Base-by-base conservation (phyloP, 2,329 filamentous ascomycete genomes). In the Magnaporthales sp. region DNA sequence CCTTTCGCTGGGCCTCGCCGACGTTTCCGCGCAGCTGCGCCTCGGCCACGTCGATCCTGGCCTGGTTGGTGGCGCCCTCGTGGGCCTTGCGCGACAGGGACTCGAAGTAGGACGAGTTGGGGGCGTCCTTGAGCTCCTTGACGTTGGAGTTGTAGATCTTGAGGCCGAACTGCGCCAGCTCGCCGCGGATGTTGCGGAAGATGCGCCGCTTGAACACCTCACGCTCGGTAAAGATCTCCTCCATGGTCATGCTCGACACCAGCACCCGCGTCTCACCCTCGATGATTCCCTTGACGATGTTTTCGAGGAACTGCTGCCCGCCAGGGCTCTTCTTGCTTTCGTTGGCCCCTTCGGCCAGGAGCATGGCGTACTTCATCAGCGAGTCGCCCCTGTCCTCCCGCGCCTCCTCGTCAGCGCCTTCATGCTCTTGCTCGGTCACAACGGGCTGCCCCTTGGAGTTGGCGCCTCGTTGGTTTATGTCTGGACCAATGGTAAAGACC, bases 231-330 rank as follows among this genome's bases (percentile, higher is more conserved):
- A 76, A 77, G 68, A 96, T 91, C 77, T 95, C 91, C 75, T 94
- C 91, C 90, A 95, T 94, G n/a, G 91, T 93, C 91, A 96, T 94
- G 71, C 87, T 89, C 0, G 89, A 91, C 58, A 96, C 91, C 66
- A 96, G 87, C 6, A 92, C 90, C 67, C 92, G 86, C 0, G 91
- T 93, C 77, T 96, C 92, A 69, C 92, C 92, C 76, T 96, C 91
- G 71, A 96, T 95, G 75, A 96, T 93, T 68, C 91, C 92, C 77
- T 92, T 94, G 77, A 96, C 89, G 69, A 96, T 96, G 71, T 91
- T 91, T 73, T 91, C 89, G 19, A 95, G 88, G 77, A 94, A 91
- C 66, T 84, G 70, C 77, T 79, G 72, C 46, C 77, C 78, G 19
- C 19, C 51, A 11, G 24, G 29, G 56, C 24, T 61, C 31, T 24